Evolutionary conservation across 129 eudicot species (phyloP).

Genomic region (carrot (Daucus carota)): DH1_v3.0 NC_030382.2:57452001-57452500

Average conservation of each 20-base stretch:
- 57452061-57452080: conserved; percentile 5
- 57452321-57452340: conserved; percentile 51
- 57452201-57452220: conserved; percentile 54
- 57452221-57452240: conserved; percentile 86
- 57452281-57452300: conserved; percentile 97
- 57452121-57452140: conserved; percentile 82
- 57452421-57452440: conserved; percentile 32
- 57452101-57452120: conserved; percentile 65
- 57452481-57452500: conserved; percentile 25
- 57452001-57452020: conserved; percentile 27
- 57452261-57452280: conserved; percentile 79
- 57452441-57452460: conserved; percentile 30
- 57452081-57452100: conserved; percentile 63
- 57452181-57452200: conserved; percentile 85
- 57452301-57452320: conserved; percentile 96
- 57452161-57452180: conserved; percentile 99
- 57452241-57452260: conserved; percentile 71
- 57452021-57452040: conserved; percentile 20
- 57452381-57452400: conserved; percentile 8
- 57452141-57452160: conserved; percentile 75
- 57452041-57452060: conserved; percentile 13
- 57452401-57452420: background rate
- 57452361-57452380: conserved; percentile 27
- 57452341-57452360: conserved; percentile 51
- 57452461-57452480: conserved; percentile 54